phyloP scores from a whole-genome alignment of 306 rosid genomes.

The Cicer arietinum region DNA sequence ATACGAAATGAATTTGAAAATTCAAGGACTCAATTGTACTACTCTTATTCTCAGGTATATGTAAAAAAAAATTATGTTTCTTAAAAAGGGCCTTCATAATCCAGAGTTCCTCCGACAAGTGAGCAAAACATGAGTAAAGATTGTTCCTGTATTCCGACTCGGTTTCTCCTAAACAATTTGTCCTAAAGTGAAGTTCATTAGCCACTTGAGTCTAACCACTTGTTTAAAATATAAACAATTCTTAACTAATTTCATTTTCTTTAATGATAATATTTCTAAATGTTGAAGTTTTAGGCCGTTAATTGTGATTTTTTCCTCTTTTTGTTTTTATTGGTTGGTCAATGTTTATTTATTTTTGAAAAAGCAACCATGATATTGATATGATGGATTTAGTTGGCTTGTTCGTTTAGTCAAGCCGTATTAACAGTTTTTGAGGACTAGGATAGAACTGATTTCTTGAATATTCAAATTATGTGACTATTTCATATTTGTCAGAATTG shows the following conservation, averaged over 20 bases:
- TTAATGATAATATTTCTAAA: too few species aligned
- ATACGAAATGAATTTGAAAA: neutral
- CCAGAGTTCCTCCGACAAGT: too few species aligned
- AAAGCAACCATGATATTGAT: neutral
- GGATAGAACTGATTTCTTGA: slow-evolving; percentile 30
- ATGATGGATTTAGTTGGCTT: slow-evolving; percentile 17
- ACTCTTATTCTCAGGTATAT: too few species aligned
- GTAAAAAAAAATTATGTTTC: neutral
- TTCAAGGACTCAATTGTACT: slow-evolving; percentile 6
- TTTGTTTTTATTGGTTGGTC: slow-evolving; percentile 3
- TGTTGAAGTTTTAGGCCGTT: slow-evolving; percentile 30
- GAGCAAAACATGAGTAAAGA: too few species aligned
- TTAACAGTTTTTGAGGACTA: slow-evolving; percentile 45
- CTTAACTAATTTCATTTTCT: too few species aligned
- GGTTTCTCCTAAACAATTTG: too few species aligned
- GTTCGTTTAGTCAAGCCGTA: slow-evolving; percentile 42
- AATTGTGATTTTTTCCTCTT: slow-evolving; percentile 28
- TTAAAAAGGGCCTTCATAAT: too few species aligned
- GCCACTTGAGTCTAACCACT: too few species aligned
- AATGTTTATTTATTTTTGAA: neutral
- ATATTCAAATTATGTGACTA: slow-evolving; percentile 38
- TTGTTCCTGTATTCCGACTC: too few species aligned
- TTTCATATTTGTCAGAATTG: slow-evolving; percentile 10
- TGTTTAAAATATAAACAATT: too few species aligned
- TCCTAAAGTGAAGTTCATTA: too few species aligned